phyloP scores from a whole-genome alignment of 1,139 yeast genomes.

The Wickerhamomyces sp. region DNA sequence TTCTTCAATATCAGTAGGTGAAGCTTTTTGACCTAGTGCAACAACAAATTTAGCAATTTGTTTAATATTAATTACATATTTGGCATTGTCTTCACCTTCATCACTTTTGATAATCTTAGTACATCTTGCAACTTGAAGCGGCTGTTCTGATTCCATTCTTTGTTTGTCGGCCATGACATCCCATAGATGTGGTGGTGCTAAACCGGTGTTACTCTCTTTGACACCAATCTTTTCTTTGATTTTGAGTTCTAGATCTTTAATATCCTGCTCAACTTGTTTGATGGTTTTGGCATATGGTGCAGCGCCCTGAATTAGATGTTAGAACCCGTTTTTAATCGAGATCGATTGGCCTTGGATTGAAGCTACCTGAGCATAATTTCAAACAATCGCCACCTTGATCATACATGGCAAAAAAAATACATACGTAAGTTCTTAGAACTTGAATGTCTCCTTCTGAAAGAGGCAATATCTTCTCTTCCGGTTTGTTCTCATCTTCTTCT shows the following conservation, averaged over 20 bases:
- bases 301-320: conserved; percentile 49
- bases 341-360: neutral
- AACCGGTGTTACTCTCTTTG: conserved; percentile 92
- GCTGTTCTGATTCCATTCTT: conserved; percentile 89
- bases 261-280: conserved; percentile 79
- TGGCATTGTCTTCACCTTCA: conserved; percentile 74
- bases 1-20: conserved; percentile 98
- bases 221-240: conserved; percentile 93
- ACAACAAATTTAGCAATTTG: conserved; percentile 98
- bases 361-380: too few relatives aligned
- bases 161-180: conserved; percentile 96
- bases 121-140: conserved; percentile 96
- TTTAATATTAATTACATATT: conserved; percentile 93
- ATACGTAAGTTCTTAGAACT: conserved; percentile 79
- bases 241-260: conserved; percentile 73
- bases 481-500: conserved; percentile 63
- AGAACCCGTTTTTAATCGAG: conserved; percentile 12
- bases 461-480: conserved; percentile 76
- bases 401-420: conserved; percentile 10
- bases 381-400: conserved; percentile 13
- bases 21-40: conserved; percentile 91
- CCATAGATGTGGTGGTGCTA: conserved; percentile 95
- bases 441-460: conserved; percentile 95
- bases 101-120: conserved; percentile 85
- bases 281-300: conserved; percentile 88